Base-by-base conservation (phyloP, 495 filamentous ascomycete genomes). In the Penicillium tannophilum region DNA sequence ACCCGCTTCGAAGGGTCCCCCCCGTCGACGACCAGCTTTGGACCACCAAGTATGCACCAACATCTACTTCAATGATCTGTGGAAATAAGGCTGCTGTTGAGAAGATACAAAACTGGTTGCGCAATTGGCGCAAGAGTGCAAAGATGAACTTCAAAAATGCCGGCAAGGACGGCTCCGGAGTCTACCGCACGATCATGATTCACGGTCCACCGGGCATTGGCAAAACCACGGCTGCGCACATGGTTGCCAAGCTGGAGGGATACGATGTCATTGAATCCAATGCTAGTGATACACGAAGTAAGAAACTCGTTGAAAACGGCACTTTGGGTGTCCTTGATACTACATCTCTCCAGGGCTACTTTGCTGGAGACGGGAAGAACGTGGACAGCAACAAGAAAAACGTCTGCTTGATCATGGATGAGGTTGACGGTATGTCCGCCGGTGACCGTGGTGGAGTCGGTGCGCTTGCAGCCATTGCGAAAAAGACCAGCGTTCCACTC, bases 371-470 rank as follows among this genome's bases (percentile, higher is more conserved):
- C 45, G 89, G 88, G 41, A 88, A 92, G 75, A 84, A 89, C 56
- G 86, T 96, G 5, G 87, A 97, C 53, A 76, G 76, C 30, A 80
- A 79, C 20, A 98, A 93, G 74, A 93, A 93, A 76, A 96, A 96
- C 58, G 84, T 97, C 26, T 90, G 97, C 9, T 78, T 99, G 12
- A 89, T 99, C 76, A 97, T 99, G 95, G 94, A 99, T 64, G 94
- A 99, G 72, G 94, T 99, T 6, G 94, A 99, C 67, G 94, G 94
- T 35, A 99, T 99, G 94, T 97, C 93, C 47, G 92, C 92, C 43
- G 94, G 94, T 64, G 94, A 99, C 71, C 86, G 94, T 44, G 94
- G 94, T 62, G 94, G 94, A 68, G 95, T 99, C 42, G 94, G 93
- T 20, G 93, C 95, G 33, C 80, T 99, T 39, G 93, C 94, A 49